phyloP scores from a whole-genome alignment of 495 filamentous ascomycete genomes.

The Neurospora intermedia region DNA sequence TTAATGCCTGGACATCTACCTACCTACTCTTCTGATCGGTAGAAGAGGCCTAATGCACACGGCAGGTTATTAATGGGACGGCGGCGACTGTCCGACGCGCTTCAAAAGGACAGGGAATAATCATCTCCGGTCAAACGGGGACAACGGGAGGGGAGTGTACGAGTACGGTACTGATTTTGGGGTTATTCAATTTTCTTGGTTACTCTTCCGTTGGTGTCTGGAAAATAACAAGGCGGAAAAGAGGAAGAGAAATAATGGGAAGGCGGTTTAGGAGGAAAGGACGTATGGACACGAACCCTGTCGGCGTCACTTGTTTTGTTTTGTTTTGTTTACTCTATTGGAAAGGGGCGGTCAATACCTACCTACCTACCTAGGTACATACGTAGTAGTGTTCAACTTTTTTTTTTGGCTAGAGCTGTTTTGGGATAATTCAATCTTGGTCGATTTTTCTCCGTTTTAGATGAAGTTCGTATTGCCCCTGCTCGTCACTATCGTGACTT shows the following conservation, averaged over 20 bases:
- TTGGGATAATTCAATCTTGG: neutral
- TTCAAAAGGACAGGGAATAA: neutral
- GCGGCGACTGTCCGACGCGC: neutral
- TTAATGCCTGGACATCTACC: slow-evolving; percentile 12
- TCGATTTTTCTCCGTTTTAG: neutral
- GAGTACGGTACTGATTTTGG: neutral
- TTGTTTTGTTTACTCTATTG: neutral
- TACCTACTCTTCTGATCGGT: neutral
- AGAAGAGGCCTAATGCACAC: neutral
- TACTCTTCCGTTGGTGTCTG: neutral
- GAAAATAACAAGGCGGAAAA: neutral
- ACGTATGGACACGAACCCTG: neutral
- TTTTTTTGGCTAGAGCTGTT: neutral
- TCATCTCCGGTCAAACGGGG: neutral
- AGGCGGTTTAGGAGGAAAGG: neutral
- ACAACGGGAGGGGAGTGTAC: neutral
- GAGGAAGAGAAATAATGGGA: neutral
- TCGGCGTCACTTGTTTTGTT: neutral
- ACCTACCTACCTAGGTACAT: neutral
- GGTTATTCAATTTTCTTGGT: neutral
- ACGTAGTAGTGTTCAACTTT: neutral
- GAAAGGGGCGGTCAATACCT: neutral
- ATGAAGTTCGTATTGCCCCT: neutral
- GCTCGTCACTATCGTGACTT: neutral
- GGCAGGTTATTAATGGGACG: neutral